Evolutionary conservation across 176 grass and related monocot species (phyloP).

Genomic region (Typha latifolia): DNA sequence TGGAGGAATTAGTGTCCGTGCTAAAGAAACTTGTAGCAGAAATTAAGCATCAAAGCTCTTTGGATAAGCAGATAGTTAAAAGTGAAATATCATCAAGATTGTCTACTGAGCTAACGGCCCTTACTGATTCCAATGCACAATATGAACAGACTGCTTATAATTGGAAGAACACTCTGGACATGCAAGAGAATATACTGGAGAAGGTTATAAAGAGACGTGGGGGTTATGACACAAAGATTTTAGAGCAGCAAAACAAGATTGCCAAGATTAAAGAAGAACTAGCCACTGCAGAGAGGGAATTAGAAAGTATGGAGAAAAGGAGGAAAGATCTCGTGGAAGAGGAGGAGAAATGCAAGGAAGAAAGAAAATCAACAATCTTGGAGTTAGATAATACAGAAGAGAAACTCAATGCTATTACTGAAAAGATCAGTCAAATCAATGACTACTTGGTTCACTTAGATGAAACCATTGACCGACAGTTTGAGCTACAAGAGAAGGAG

Average conservation of each 20-base stretch:
- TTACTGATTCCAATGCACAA: slow-evolving; percentile 12
- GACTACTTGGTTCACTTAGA: slow-evolving; percentile 23
- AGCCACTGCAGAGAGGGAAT: slow-evolving; percentile 12
- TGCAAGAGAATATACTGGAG: slow-evolving; percentile 25
- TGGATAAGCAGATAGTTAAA: slow-evolving; percentile 19
- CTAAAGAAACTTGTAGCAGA: slow-evolving; percentile 20
- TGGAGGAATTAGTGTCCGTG: slow-evolving; percentile 11
- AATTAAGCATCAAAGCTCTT: slow-evolving; percentile 22
- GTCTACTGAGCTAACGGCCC: slow-evolving; percentile 7
- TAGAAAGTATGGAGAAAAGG: slow-evolving; percentile 15
- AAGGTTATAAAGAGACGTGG: slow-evolving; percentile 14
- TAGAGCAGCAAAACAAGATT: slow-evolving; percentile 22
- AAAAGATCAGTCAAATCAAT: slow-evolving; percentile 13
- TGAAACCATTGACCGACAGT: slow-evolving; percentile 20
- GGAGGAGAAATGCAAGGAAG: slow-evolving; percentile 28
- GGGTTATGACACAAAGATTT: slow-evolving; percentile 22
- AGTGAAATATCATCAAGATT: slow-evolving; percentile 13
- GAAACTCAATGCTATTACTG: slow-evolving; percentile 15
- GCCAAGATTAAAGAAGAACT: slow-evolving; percentile 25
- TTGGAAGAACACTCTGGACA: slow-evolving; percentile 17
- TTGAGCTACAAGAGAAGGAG: slow-evolving; percentile 13
- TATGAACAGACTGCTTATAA: slow-evolving; percentile 13
- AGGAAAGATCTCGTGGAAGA: slow-evolving; percentile 14
- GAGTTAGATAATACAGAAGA: slow-evolving; percentile 9
- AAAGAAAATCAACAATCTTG: slow-evolving; percentile 13